Conservation (phyloP, 2,329 filamentous ascomycete species). For the Epichloe festucae region DNA sequence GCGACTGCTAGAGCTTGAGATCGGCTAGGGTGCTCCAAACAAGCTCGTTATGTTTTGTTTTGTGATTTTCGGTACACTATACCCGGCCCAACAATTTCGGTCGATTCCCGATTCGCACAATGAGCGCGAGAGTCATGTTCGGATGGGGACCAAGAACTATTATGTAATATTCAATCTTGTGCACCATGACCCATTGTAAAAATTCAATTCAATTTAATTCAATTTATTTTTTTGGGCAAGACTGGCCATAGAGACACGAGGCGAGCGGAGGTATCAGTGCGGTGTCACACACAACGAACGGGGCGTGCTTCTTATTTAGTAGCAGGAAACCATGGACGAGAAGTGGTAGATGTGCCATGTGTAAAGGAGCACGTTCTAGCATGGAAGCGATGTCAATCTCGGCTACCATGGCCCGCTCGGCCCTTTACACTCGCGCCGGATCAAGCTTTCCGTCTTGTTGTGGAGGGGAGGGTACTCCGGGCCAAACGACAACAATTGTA, state of each 20-base stretch:
- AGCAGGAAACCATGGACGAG: neutral
- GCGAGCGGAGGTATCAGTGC: neutral
- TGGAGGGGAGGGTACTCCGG: too few species aligned
- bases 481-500: too few species aligned
- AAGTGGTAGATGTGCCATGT: neutral
- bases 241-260: neutral
- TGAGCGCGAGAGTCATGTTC: neutral
- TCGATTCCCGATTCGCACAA: neutral
- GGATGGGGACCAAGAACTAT: neutral
- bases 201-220: too few species aligned
- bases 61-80: neutral
- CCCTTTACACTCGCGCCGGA: too few species aligned
- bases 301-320: neutral
- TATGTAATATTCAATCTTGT: neutral
- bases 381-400: neutral
- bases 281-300: neutral
- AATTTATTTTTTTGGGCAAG: too few species aligned
- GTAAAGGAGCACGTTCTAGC: neutral
- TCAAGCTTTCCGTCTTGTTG: too few species aligned
- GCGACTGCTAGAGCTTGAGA: slow-evolving; percentile 37
- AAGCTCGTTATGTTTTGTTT: neutral
- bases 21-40: neutral
- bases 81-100: slow-evolving; percentile 1
- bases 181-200: neutral
- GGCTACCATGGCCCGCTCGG: neutral